Conservation (phyloP, 2,329 filamentous ascomycete species). For the Akanthomyces muscarius region DNA sequence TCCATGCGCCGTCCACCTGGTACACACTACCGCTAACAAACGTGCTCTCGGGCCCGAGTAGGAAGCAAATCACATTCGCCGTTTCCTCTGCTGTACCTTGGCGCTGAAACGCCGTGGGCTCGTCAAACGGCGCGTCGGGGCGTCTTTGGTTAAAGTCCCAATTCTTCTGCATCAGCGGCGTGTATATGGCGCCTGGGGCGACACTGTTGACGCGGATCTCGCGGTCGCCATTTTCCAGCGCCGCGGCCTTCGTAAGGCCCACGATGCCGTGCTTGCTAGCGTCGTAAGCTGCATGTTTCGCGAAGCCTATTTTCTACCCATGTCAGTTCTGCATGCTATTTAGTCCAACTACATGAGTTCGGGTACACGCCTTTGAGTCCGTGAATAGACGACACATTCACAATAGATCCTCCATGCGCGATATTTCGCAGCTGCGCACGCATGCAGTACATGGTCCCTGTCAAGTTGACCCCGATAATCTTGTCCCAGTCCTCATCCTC, state of each 20-base stretch:
- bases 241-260: constrained; percentile 31
- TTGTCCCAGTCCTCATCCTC: constrained; percentile 44
- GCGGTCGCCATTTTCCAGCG: constrained; percentile 34
- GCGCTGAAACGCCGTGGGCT: constrained; percentile 39
- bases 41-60: constrained; percentile 43
- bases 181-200: constrained; percentile 45
- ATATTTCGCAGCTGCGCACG: constrained; percentile 42
- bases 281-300: constrained; percentile 31
- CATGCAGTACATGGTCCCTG: constrained; percentile 47
- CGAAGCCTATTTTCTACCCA: constrained; percentile 25
- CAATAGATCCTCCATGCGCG: constrained; percentile 51
- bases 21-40: constrained; percentile 45
- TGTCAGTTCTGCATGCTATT: not conserved
- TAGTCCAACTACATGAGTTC: not conserved
- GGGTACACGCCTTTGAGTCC: constrained; percentile 33
- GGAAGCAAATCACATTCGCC: constrained; percentile 43
- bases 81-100: constrained; percentile 46
- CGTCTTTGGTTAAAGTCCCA: constrained; percentile 33
- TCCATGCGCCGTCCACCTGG: constrained; percentile 41
- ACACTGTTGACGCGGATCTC: constrained; percentile 43
- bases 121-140: constrained; percentile 38
- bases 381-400: constrained; percentile 52
- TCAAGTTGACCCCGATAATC: constrained; percentile 45
- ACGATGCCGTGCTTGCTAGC: constrained; percentile 34
- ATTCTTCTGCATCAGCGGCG: constrained; percentile 43